Conservation (phyloP, 495 filamentous ascomycete genomes). For the Neurospora tetrasperma region DNA sequence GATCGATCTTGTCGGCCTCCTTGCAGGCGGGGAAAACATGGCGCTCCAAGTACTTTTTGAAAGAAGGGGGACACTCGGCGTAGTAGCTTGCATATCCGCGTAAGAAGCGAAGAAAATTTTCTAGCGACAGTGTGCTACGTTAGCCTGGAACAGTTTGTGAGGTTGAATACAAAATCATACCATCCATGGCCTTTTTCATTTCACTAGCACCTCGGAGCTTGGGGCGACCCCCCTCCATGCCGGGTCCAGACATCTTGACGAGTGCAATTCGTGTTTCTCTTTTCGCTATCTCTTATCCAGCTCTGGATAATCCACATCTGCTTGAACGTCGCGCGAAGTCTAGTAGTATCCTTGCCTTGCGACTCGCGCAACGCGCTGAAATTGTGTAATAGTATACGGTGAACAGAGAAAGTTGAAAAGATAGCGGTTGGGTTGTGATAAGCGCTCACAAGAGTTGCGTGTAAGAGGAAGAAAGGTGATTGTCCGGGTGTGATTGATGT, state of each 20-base stretch:
- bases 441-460: neutral
- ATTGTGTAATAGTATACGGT: neutral
- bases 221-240: neutral
- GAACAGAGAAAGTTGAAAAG: neutral
- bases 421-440: neutral
- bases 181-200: neutral
- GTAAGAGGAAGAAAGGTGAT: neutral
- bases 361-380: neutral
- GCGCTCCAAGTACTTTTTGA: conserved; percentile 5
- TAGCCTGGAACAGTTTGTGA: neutral
- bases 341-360: neutral
- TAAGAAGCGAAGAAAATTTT: conserved; percentile 4
- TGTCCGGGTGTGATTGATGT: neutral
- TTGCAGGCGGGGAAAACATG: conserved; percentile 3
- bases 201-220: neutral
- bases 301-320: neutral
- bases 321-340: neutral
- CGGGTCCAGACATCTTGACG: neutral
- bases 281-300: neutral
- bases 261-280: neutral
- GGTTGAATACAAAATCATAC: neutral
- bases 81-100: conserved; percentile 5
- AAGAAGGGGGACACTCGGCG: conserved; percentile 5
- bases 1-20: neutral
- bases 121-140: neutral